Percentiles rank a stretch among this genome's conserved stretches.
phyloP scores from a whole-genome alignment of 805 yeast species.

The Huiozyma sinensis region DNA sequence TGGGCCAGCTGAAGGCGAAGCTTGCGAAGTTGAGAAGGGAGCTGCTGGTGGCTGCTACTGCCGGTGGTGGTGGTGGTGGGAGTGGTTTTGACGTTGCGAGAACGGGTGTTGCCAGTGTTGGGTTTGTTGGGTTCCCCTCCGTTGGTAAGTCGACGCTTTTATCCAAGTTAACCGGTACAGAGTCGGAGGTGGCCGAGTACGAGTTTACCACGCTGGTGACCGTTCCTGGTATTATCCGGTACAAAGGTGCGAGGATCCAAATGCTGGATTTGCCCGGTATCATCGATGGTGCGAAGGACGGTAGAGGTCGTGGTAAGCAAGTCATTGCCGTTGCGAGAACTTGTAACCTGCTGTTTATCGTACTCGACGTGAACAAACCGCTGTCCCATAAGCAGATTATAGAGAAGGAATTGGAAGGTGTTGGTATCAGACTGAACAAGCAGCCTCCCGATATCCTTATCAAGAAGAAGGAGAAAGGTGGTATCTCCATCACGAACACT shows the following conservation, averaged over 20 bases:
- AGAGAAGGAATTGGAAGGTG: slow-evolving; percentile 93
- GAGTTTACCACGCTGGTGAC: slow-evolving; percentile 97
- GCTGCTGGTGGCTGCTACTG: slow-evolving; percentile 56
- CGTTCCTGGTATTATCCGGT: slow-evolving; percentile 92
- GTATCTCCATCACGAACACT: slow-evolving; percentile 85
- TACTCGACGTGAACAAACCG: slow-evolving; percentile 93
- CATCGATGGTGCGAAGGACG: slow-evolving; percentile 85
- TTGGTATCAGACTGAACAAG: slow-evolving; percentile 89
- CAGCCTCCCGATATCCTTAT: slow-evolving; percentile 87
- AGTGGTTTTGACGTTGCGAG: slow-evolving; percentile 97
- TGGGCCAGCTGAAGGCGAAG: slow-evolving; percentile 95
- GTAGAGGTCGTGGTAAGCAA: slow-evolving; percentile 89
- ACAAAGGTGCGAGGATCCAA: slow-evolving; percentile 95
- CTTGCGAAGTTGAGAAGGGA: slow-evolving; percentile 92
- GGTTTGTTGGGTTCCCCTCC: slow-evolving; percentile 97
- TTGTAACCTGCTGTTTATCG: slow-evolving; percentile 85
- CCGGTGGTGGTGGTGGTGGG: slow-evolving; percentile 86
- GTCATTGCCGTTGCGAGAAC: slow-evolving; percentile 99
- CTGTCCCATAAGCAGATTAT: slow-evolving; percentile 87
- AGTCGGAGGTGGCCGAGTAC: slow-evolving; percentile 95
- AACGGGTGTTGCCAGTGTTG: slow-evolving; percentile 95
- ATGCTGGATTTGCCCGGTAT: slow-evolving; percentile 89
- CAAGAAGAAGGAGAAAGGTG: slow-evolving; percentile 92
- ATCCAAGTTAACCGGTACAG: slow-evolving; percentile 86
- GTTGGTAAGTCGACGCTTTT: slow-evolving; percentile 78